A percentile compares a stretch with the other conserved stretches of the same genome.
These are phyloP conservation scores for Pyrenophora seminiperda DNA, from an alignment of 2,329 filamentous ascomycete species.

Conservation along the genomic window DNA sequence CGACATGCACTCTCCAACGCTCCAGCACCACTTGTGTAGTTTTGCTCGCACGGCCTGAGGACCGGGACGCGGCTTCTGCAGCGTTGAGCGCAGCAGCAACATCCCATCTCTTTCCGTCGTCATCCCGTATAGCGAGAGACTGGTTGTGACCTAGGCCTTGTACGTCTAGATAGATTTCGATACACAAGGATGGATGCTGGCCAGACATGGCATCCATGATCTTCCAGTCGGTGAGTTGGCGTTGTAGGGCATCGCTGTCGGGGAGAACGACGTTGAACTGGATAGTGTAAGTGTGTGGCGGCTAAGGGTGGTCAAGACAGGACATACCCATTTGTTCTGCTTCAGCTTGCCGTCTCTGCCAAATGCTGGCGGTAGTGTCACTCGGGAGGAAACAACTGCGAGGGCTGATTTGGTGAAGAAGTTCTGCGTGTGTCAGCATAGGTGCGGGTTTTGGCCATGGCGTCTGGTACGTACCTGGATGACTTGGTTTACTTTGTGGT, in stretches of 20 bases:
- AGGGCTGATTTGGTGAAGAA: constrained; percentile 88
- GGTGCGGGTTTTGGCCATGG: neutral
- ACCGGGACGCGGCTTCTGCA: constrained; percentile 56
- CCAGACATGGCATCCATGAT: constrained; percentile 76
- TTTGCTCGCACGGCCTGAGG: constrained; percentile 53
- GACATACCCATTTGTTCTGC: constrained; percentile 84
- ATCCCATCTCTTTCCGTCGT: constrained; percentile 90
- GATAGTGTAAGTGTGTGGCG: constrained; percentile 13
- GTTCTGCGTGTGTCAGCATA: constrained; percentile 64
- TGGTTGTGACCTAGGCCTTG: constrained; percentile 81
- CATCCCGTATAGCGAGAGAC: constrained; percentile 84
- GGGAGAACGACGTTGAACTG: constrained; percentile 96
- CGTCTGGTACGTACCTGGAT: constrained; percentile 70
- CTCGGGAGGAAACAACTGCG: constrained; percentile 79
- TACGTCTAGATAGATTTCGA: constrained; percentile 88
- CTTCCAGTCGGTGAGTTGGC: constrained; percentile 83
- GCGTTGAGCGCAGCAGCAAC: constrained; percentile 80
- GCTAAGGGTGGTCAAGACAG: neutral
- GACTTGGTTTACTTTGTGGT: constrained; percentile 83
- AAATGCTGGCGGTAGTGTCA: constrained; percentile 66
- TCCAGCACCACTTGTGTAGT: constrained; percentile 81
- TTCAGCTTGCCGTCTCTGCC: constrained; percentile 66
- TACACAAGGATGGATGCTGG: constrained; percentile 79
- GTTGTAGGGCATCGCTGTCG: constrained; percentile 84
- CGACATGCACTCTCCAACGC: constrained; percentile 86